A percentile compares a stretch with the other conserved stretches of the same genome.
Conservation (phyloP, 305 asterid species). For the Rubia peregrina region DNA sequence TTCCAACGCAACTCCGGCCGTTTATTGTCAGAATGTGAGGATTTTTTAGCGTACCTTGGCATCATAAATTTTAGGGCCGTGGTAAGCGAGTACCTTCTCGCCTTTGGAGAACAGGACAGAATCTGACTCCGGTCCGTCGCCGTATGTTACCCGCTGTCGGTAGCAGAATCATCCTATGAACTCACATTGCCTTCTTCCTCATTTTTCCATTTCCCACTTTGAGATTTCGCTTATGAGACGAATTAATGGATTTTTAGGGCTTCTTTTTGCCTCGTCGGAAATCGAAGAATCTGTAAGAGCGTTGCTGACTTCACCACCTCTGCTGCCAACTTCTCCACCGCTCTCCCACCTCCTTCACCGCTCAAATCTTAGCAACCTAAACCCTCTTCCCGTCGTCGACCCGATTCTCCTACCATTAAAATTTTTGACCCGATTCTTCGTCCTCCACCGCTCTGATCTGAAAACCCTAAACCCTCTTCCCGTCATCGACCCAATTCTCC, state of each 20-base stretch:
- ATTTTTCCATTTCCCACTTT: slow-evolving; percentile 1
- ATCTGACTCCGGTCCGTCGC: slow-evolving; percentile 44
- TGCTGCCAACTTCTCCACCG: too few species aligned
- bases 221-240: not conserved
- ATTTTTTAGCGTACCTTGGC: slow-evolving; percentile 53
- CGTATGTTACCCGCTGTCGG: slow-evolving; percentile 62
- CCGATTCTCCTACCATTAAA: too few species aligned
- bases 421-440: too few species aligned
- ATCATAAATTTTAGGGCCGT: slow-evolving; percentile 78
- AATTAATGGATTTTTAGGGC: not conserved
- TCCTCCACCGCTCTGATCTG: too few species aligned
- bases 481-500: too few species aligned
- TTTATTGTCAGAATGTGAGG: not conserved
- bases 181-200: slow-evolving; percentile 32
- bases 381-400: too few species aligned
- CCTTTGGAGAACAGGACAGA: slow-evolving; percentile 55
- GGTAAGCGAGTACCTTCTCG: slow-evolving; percentile 81
- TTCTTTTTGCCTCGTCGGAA: not conserved
- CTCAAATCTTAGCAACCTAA: too few species aligned
- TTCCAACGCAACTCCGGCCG: slow-evolving; percentile 2
- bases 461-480: too few species aligned
- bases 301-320: not conserved
- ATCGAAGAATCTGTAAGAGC: not conserved
- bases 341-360: too few species aligned
- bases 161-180: slow-evolving; percentile 53